These are phyloP conservation scores for Salix caprea DNA, from an alignment of 345 rosid genomes.

Conservation along the genomic window DNA sequence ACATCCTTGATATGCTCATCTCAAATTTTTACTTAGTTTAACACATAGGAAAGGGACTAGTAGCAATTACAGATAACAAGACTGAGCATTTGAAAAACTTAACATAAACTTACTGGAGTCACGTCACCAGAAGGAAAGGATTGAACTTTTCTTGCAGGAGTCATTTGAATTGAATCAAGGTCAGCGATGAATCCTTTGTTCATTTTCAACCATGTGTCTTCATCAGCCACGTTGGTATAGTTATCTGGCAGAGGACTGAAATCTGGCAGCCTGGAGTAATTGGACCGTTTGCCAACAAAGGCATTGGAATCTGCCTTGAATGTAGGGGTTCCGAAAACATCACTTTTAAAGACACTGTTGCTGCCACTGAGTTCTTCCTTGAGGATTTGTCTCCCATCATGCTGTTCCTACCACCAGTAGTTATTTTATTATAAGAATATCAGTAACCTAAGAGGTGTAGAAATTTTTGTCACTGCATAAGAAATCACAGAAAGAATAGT, in stretches of 20 bases:
- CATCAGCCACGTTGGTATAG: conserved; percentile 77
- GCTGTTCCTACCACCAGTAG: conserved; percentile 21
- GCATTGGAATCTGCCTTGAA: conserved; percentile 55
- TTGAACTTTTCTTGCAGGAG: conserved; percentile 71
- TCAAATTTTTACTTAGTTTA: neutral
- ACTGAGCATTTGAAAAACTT: neutral
- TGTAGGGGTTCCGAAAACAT: conserved; percentile 55
- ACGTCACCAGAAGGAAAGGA: conserved; percentile 43
- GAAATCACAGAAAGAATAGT: neutral
- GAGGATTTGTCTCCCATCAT: conserved; percentile 36
- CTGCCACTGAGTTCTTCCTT: conserved; percentile 41
- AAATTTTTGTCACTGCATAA: neutral
- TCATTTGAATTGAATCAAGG: conserved; percentile 69
- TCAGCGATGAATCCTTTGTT: conserved; percentile 80
- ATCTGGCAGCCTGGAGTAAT: conserved; percentile 51
- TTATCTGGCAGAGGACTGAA: conserved; percentile 80
- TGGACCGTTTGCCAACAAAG: conserved; percentile 74
- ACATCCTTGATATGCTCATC: neutral
- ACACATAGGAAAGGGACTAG: neutral
- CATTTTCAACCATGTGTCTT: conserved; percentile 90
- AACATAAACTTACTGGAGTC: conserved; percentile 53
- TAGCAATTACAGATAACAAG: neutral
- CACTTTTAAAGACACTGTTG: conserved; percentile 34
- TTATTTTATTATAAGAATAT: conserved; percentile 2
- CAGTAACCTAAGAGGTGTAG: neutral